Evolutionary conservation across 116 monocot species (phyloP), one percentile per base, ranked within the genome.

Genomic region (Cymodocea nodosa): DNA sequence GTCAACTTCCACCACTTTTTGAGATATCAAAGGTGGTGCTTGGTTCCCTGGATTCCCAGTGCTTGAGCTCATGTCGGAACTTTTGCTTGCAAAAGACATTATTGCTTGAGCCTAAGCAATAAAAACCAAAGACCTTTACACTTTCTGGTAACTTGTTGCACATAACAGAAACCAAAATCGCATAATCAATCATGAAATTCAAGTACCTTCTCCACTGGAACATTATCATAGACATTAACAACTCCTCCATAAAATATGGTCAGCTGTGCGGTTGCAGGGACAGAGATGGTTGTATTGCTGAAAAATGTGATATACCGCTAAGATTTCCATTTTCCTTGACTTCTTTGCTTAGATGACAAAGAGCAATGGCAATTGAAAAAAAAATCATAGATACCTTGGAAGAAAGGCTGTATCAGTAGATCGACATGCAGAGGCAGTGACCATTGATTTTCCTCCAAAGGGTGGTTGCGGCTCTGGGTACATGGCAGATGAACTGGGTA

Each of bases 221-320:
- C 74, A 67, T 93, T 75, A 22, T 89, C 81, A 67, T 76, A 89
- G 6, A 89, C 85, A 68, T 79, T 79, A 61, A 93, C 83, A 39
- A 77, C 53, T 37, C 93, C 93, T 3, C 63, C 85, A 66, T 89
- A 93, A 67, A 93, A 89, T 55, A 93, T 84, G 14, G 93, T 93
- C 36, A 93, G 48, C 55, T 93, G 93, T 62, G 83, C 64, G 0
- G 79, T 54, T 39, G 68, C 51, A 23, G 70, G 44, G 50, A 74
- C 5, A 2, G 76, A 60, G 52, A 75, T 76, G 7, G 67, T 36
- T 50, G 23, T 11, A 48, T 55, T 69, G 68, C 88, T 92, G 60
- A 12, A 20, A 60, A 36, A 54, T 61, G 34, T 18, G 0, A 61
- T 57, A 44, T 15, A 73, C 70, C 50, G 50, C 60, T 4, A 13